Conservation (phyloP, 1,284 basidiomycete species). For the Sporisorium iseilematis-ciliati region DNA sequence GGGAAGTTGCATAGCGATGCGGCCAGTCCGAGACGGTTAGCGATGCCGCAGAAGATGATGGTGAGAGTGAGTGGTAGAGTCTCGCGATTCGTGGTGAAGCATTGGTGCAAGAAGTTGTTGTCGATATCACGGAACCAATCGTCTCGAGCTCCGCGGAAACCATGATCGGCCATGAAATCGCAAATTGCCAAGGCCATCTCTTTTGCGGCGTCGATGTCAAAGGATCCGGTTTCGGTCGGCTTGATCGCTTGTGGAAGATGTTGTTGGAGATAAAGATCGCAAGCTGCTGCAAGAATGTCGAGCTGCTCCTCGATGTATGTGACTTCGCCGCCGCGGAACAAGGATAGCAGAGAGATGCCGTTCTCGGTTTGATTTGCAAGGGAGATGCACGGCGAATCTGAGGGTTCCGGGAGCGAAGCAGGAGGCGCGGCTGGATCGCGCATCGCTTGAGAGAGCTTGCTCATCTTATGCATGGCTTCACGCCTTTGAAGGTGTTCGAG, state of each 20-base stretch:
- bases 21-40: constrained; percentile 47
- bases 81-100: constrained; percentile 52
- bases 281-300: constrained; percentile 45
- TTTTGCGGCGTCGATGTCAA: constrained; percentile 9
- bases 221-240: neutral
- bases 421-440: neutral
- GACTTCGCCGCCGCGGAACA: constrained; percentile 50
- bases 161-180: constrained; percentile 43
- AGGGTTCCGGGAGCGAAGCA: neutral
- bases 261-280: constrained; percentile 49
- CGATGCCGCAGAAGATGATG: constrained; percentile 50
- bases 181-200: constrained; percentile 39
- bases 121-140: constrained; percentile 45
- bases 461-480: constrained; percentile 45
- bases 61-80: constrained; percentile 47
- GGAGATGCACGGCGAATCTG: neutral
- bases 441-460: neutral
- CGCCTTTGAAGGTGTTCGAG: constrained; percentile 54
- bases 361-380: constrained; percentile 26
- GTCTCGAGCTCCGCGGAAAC: constrained; percentile 35
- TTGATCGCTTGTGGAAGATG: neutral
- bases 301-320: constrained; percentile 36
- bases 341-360: constrained; percentile 37
- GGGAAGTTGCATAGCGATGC: constrained; percentile 53
- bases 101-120: constrained; percentile 53